Evolutionary conservation across 2,329 filamentous ascomycete species (phyloP).

Genomic region (Lachnellula cervina): DNA sequence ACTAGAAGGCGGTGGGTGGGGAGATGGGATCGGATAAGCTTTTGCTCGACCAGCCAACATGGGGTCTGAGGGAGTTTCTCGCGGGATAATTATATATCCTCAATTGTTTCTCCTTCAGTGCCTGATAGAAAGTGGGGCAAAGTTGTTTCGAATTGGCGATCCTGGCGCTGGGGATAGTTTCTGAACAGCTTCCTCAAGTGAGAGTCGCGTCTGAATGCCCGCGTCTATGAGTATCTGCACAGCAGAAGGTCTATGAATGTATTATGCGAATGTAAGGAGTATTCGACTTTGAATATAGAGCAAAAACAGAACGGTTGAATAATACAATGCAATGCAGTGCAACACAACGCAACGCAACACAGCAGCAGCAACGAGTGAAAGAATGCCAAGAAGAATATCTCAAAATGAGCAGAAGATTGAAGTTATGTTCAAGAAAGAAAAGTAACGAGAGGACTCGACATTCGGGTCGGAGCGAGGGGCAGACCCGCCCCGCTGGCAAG

Average conservation of each 20-base stretch:
- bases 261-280: background rate
- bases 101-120: background rate
- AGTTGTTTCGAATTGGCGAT: conserved; percentile 1
- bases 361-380: background rate
- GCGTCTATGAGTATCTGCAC: conserved; percentile 5
- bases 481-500: no score
- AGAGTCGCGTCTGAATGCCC: background rate
- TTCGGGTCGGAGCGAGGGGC: no score
- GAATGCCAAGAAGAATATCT: background rate
- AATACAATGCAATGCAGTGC: background rate
- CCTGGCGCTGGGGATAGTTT: background rate
- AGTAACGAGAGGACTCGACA: background rate
- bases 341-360: background rate
- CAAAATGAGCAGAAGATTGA: background rate
- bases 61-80: no score
- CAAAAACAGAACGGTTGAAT: background rate
- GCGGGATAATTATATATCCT: background rate
- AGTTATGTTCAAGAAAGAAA: background rate
- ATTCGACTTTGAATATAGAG: conserved; percentile 14
- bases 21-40: no score
- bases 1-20: no score
- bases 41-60: no score
- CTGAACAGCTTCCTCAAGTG: background rate
- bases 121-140: background rate
- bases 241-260: conserved; percentile 9